Base-by-base conservation (phyloP, 2,329 filamentous ascomycete genomes). In the Zopfia rhizophila region DNA sequence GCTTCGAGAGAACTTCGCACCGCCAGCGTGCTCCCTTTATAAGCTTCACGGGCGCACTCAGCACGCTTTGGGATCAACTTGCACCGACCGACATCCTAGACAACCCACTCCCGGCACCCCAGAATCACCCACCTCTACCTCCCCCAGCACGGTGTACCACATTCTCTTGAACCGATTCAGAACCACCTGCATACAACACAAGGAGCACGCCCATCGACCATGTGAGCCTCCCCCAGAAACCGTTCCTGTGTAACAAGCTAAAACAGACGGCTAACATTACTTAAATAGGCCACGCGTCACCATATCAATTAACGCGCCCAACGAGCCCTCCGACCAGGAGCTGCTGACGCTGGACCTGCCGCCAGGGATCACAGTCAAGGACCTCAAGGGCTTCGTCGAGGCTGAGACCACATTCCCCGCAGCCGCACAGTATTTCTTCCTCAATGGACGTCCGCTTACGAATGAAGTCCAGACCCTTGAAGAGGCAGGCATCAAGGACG, bases 331-430 rank as follows among this genome's bases (percentile, higher is more conserved):
- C 48, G 87, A 91, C 69, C 83, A 87, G 55, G 89, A 91, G 65
- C 82, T 96, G 66, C 80, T 96, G 61, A 87, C 85, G 45, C 83
- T 96, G 58, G 91, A 96, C 62, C 85, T 96, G 57, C 88, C 88
- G 51, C 81, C 86, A 29, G 89, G 90, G 63, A 91, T 94, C 80
- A 90, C 90, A 35, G 75, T 97, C 60, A 87, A 87, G 63, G 87
- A 91, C 40, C 83, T 99, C 57, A 96, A 96, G 73, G 89, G 87
- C 67, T 89, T 91, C 66, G 88, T 99, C 68, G 85, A 94, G 69
- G 89, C 86, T 72, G 93, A 97, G 74, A 88, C 88, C 36, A 79
- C 79, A 61, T 86, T 96, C 59, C 84, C 89, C 19, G 82, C 85
- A 13, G 78, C 80, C 31, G 81, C 87, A 33, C 91, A 97, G 72